A percentile compares a stretch with the other conserved stretches of the same genome.
Conservation (phyloP, 2,329 filamentous ascomycete genomes). For the Drechslera avenae region DNA sequence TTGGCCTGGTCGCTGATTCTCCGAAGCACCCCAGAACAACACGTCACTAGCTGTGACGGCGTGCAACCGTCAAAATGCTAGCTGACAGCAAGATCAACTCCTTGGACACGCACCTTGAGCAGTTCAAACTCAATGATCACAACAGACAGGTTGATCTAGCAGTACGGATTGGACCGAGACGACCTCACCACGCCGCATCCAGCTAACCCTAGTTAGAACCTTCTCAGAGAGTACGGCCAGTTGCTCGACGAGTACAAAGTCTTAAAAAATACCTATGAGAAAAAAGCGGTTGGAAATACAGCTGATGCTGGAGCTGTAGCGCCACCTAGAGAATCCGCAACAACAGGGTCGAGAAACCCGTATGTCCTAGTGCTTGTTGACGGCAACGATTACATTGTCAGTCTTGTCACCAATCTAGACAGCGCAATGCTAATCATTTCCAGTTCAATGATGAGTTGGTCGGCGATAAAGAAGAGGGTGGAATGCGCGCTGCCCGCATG, state of each 20-base stretch:
- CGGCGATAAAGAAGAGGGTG: conserved; percentile 58
- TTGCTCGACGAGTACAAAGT: conserved; percentile 61
- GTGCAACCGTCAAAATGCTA: conserved; percentile 24
- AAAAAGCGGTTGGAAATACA: conserved; percentile 56
- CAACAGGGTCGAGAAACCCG: conserved; percentile 51
- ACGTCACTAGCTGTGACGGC: not conserved
- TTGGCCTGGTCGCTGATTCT: not conserved
- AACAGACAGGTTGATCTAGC: conserved; percentile 26
- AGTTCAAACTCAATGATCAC: conserved; percentile 33
- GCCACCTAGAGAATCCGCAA: conserved; percentile 33
- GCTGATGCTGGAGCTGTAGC: conserved; percentile 36
- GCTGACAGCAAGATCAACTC: conserved; percentile 33
- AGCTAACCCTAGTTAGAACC: conserved; percentile 23
- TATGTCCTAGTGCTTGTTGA: conserved; percentile 67
- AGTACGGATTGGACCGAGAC: conserved; percentile 9
- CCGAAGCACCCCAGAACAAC: not conserved
- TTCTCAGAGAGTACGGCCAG: conserved; percentile 50
- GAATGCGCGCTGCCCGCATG: conserved; percentile 60
- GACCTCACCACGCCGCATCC: not conserved
- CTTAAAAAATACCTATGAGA: conserved; percentile 63
- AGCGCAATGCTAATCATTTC: not conserved
- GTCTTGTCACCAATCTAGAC: not conserved
- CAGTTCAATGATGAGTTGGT: conserved; percentile 59
- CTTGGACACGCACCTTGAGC: conserved; percentile 35
- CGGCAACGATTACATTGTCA: conserved; percentile 62